Base-by-base conservation (phyloP, 164 flowering plant species). In the Sextonia rubra region DNA sequence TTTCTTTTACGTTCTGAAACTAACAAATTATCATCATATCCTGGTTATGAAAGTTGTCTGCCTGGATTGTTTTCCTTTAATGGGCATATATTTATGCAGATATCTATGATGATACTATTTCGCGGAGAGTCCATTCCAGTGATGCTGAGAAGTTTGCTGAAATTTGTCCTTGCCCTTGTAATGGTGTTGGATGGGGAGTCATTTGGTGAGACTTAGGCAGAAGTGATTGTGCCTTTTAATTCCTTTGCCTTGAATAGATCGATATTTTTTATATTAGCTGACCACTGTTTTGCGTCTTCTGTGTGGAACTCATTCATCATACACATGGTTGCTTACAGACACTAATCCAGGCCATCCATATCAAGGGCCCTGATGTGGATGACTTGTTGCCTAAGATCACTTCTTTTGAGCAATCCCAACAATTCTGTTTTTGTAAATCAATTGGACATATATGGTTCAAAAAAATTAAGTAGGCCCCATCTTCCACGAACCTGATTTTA, bases 81-180 rank as follows among this genome's bases (percentile, higher is more conserved):
- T 25, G 3, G 23, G 27, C 25, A 14, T 44, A 12, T 17, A 11
- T 52, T 64, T 18, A 44, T 80, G 79, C 90, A 92, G 98, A 93
- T 83, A 93, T 93, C 22, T 93, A 89, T 74, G 97, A 93, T 83
- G 97, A 93, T 81, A 71, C 86, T n/a, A 93, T 93, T 76, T 91
- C 98, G 27, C 83, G 97, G 63, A 87, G 98, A 78, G 96, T 91
- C 61, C 78, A 88, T 76, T 83, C 97, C 1, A 93, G 96, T 76
- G 97, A 93, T 85, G 98, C 98, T 63, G 98, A 93, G 80, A 91
- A 93, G 81, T 92, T 92, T 84, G 96, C 94, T 30, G 98, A 91
- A 82, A 66, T 88, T 72, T 92, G 97, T 69, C 94, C 91, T 64
- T 92, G 94, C 77, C 91, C 92, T 60, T 92, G 98, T 74, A 88